Evolutionary conservation across 164 flowering plant species (phyloP).

Genomic region (Aristolochia contorta): DNA sequence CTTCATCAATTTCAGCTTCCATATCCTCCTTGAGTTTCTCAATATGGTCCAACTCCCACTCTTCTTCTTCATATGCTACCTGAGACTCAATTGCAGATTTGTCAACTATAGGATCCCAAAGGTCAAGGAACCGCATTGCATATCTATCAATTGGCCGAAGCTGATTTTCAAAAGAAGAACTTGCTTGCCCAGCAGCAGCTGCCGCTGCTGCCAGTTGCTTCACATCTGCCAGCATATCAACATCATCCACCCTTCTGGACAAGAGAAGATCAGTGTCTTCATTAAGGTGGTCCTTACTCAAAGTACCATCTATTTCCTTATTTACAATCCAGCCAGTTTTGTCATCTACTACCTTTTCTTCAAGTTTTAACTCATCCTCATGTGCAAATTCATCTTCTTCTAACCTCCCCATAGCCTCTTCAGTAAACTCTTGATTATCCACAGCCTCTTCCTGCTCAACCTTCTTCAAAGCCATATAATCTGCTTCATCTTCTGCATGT

Average conservation of each 20-base stretch:
- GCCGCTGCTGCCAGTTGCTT: slow-evolving; percentile 96
- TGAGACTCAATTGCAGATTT: slow-evolving; percentile 60
- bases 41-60: slow-evolving; percentile 94
- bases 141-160: slow-evolving; percentile 94
- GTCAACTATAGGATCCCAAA: slow-evolving; percentile 90
- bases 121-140: slow-evolving; percentile 80
- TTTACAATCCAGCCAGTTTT: slow-evolving; percentile 20
- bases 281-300: slow-evolving; percentile 24
- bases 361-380: slow-evolving; percentile 69
- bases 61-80: slow-evolving; percentile 59
- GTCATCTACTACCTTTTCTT: slow-evolving; percentile 44
- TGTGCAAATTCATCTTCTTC: slow-evolving; percentile 83
- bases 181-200: slow-evolving; percentile 85
- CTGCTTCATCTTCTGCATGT: slow-evolving; percentile 94
- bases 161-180: slow-evolving; percentile 74
- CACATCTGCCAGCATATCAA: slow-evolving; percentile 89
- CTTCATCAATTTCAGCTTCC: slow-evolving; percentile 98
- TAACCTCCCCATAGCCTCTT: slow-evolving; percentile 68
- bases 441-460: slow-evolving; percentile 98
- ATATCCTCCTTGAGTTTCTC: slow-evolving; percentile 93
- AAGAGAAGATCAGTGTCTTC: slow-evolving; percentile 48
- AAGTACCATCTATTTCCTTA: slow-evolving; percentile 20
- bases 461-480: slow-evolving; percentile 95
- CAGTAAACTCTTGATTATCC: slow-evolving; percentile 92
- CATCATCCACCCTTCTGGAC: slow-evolving; percentile 59